Evolutionary conservation across 2,329 filamentous ascomycete species (phyloP), one percentile per base, ranked within the genome.

Genomic region (Arthrocladium fulminans): DNA sequence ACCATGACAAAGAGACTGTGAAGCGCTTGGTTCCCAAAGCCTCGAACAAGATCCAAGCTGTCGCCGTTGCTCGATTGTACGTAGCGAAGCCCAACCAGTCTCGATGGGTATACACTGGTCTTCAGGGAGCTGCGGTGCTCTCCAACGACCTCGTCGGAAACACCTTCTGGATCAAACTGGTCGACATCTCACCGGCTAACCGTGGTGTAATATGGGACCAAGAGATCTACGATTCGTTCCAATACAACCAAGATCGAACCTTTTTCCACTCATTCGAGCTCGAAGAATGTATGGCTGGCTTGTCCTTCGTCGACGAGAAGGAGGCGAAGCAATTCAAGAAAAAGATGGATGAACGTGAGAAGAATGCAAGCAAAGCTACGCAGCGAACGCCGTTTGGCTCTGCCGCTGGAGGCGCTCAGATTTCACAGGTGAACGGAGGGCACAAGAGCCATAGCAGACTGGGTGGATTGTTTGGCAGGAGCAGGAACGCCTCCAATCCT

Each of bases 251-350:
- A 63, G 92, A 98, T 65, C 83, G 92, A 53, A 90, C 87, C 51
- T 98, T 96, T 70, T 98, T 98, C 70, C 89, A 97, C 68, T 88
- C 87, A 4, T 98, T 98, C 64, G 92, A 98, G 70, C 77, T 95
- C 48, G 89, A 97, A 67, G 82, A 94, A 54, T 97, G 88, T 61
- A 72, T 94, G 52, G 92, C 88, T 4, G 92, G 83, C 0, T 71
- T 98, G 51, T 95, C 88, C 20, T 98, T 98, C 61, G 82, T 84
- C 52, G 92, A 97, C 66, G 92, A 97, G 72, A 97, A 96, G 68
- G 92, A 98, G 71, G 92, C 92, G 27, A 94, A 87, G 69, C 86
- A 87, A 51, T 97, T 98, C 71, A 83, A 89, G 68, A 95, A 96
- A 76, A 97, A 96, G 74, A 86, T 98, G 78, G 84, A 92, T 59